Percentiles rank a stretch among this genome's conserved stretches.
Conservation (phyloP, 164 flowering plant genomes). For the Magnolia kwangsiensis region DNA sequence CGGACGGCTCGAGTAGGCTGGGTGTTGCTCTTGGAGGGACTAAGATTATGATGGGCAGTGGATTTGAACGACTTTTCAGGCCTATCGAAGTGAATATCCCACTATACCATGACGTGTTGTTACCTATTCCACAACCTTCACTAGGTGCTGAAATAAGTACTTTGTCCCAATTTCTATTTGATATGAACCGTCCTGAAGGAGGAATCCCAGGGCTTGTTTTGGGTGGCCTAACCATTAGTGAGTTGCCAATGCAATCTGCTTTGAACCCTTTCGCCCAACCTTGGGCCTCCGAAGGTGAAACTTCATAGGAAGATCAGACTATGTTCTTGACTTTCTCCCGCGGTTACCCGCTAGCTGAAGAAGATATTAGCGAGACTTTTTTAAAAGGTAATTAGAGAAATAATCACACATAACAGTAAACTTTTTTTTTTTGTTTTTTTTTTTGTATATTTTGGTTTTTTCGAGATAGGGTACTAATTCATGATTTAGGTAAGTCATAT, state of each 20-base stretch:
- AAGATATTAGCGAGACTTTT: neutral
- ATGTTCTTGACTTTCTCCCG: constrained; percentile 12
- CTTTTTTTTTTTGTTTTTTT: too few species aligned
- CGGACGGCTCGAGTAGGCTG: neutral
- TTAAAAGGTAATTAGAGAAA: neutral
- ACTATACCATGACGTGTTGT: too few species aligned
- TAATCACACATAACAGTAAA: neutral
- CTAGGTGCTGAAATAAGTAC: neutral
- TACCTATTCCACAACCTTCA: neutral
- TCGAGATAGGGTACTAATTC: too few species aligned
- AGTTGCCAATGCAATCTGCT: neutral
- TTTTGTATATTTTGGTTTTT: too few species aligned
- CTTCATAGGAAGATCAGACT: neutral
- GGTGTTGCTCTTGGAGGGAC: neutral
- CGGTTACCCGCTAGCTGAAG: neutral
- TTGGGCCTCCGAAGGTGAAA: neutral
- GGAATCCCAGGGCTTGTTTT: neutral
- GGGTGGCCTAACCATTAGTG: neutral
- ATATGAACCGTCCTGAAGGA: neutral
- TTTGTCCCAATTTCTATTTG: neutral
- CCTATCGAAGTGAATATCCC: too few species aligned
- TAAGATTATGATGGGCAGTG: neutral
- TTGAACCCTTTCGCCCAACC: constrained; percentile 6
- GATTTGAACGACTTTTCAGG: too few species aligned
- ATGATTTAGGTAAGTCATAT: too few species aligned